A percentile compares a stretch with the other conserved stretches of the same genome.
Conservation (phyloP, 2,329 filamentous ascomycete species). For the Decorospora gaudefroyi region DNA sequence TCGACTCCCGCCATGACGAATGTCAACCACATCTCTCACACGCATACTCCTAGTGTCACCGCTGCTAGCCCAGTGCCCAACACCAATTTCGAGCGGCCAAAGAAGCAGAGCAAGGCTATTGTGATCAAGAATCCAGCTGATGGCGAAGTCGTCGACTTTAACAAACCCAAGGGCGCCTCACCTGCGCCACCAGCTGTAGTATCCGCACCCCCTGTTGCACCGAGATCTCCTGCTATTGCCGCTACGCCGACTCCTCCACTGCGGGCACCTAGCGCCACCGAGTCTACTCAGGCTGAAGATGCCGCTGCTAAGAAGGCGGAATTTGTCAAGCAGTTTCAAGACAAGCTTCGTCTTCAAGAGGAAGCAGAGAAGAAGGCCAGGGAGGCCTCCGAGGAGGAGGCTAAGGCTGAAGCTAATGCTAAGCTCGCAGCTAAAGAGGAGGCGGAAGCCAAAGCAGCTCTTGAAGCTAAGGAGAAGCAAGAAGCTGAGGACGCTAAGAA, state of each 20-base stretch:
- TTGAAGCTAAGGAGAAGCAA: constrained; percentile 37
- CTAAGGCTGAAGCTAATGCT: constrained; percentile 53
- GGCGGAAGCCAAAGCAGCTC: constrained; percentile 43
- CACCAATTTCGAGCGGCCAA: constrained; percentile 64
- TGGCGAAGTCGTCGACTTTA: constrained; percentile 73
- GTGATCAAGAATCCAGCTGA: constrained; percentile 82
- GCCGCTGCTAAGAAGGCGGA: constrained; percentile 63
- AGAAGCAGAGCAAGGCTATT: constrained; percentile 73
- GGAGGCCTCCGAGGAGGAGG: constrained; percentile 48
- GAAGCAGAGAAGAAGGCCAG: constrained; percentile 63
- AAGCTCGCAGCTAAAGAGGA: constrained; percentile 58
- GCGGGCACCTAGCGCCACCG: constrained; percentile 67
- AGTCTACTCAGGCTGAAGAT: constrained; percentile 68
- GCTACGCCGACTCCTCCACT: constrained; percentile 71
- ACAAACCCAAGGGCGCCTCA: constrained; percentile 51
- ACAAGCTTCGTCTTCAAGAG: constrained; percentile 54
- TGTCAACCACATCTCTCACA: constrained; percentile 53
- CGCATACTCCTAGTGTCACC: constrained; percentile 59
- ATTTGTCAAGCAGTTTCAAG: constrained; percentile 71
- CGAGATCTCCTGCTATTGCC: constrained; percentile 66
- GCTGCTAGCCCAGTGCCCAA: constrained; percentile 65
- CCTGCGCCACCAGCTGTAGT: constrained; percentile 47
- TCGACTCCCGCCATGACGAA: constrained; percentile 57
- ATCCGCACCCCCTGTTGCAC: constrained; percentile 54
- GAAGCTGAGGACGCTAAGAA: constrained; percentile 49